Base-by-base conservation (phyloP, 345 rosid genomes). In the Rhizophora mangle region DNA sequence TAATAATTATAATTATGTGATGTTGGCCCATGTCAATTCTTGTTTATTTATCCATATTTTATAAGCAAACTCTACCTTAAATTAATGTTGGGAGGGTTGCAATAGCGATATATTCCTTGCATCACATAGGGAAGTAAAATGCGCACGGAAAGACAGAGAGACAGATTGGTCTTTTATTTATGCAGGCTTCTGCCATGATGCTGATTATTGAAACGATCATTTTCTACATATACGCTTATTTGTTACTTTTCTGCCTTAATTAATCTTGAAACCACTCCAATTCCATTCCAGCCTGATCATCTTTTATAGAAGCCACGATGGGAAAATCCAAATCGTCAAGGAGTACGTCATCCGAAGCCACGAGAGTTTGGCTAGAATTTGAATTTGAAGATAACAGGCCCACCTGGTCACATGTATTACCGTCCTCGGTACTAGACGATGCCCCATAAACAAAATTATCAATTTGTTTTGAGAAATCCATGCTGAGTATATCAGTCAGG, bases 221-320 rank as follows among this genome's bases (percentile, higher is more conserved):
- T 6, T 34, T 34, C 37, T 34, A 34, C 9, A 34, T 34, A 34
- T 34, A 34, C 1, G 8, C 8, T 7, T 34, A 56, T 53, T n/a
- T n/a, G 24, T 4, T 53, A 16, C 8, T 65, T 10, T 16, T 52
- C 24, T 16, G 31, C 34, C n/a, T 26, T 60, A 1, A 20, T 16
- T 59, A 26, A 0, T 76, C 76, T 49, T 7, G 4, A 60, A 69
- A 3, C 75, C 78, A 78, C 18, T 63, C 71, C 24, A 55, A 46
- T 53, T 54, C 72, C 6, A 10, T 2, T 43, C 49, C 49, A 43
- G 18, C 49, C 18, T 11, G 21, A 56, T 55, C 46, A 43, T 43
- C 49, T n/a, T 47, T 29, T 19, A 57, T 57, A 9, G 58, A 30
- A 1, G 39, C 60, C 29, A 32, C 16, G 0, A 47, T 32, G 2